Conservation (phyloP, 2,329 filamentous ascomycete genomes). For the Chaetothyriales sp. region DNA sequence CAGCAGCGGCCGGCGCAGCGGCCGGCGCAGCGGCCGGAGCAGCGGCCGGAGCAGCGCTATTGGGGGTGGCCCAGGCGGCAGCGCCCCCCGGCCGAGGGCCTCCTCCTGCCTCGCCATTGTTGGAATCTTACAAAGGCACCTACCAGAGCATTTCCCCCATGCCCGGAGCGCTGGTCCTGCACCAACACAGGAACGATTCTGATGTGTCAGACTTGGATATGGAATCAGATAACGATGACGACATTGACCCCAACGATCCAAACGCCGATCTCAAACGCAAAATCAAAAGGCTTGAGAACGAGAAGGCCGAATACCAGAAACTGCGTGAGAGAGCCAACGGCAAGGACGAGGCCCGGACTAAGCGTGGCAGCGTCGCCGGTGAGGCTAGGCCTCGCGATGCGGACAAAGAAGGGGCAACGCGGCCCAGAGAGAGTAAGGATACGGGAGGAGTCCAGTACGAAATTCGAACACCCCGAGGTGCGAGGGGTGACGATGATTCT, state of each 20-base stretch:
- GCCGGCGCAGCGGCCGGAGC: slow-evolving; percentile 22
- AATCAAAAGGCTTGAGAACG: slow-evolving; percentile 20
- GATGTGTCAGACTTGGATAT: slow-evolving; percentile 35
- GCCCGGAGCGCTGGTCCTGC: slow-evolving; percentile 62
- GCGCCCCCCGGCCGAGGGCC: slow-evolving; percentile 25
- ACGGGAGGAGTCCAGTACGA: slow-evolving; percentile 1
- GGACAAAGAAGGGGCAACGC: slow-evolving; percentile 6
- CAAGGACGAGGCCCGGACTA: slow-evolving; percentile 3
- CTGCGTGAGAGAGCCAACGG: slow-evolving; percentile 4
- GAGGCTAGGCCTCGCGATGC: slow-evolving; percentile 1
- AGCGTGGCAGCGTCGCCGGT: neutral
- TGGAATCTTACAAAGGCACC: slow-evolving; percentile 85
- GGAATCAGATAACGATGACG: slow-evolving; percentile 20
- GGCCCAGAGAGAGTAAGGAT: slow-evolving; percentile 9
- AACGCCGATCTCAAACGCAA: slow-evolving; percentile 22
- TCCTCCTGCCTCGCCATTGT: slow-evolving; percentile 66
- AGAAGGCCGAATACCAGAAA: slow-evolving; percentile 20
- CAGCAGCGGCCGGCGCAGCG: slow-evolving; percentile 13
- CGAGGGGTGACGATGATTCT: slow-evolving; percentile 1
- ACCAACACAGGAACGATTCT: slow-evolving; percentile 42
- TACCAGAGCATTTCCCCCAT: slow-evolving; percentile 92
- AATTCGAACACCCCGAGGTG: slow-evolving; percentile 7
- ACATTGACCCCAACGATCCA: slow-evolving; percentile 30
- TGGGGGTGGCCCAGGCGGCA: slow-evolving; percentile 23
- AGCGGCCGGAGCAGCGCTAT: slow-evolving; percentile 27